Base-by-base conservation (phyloP, 192 early-diverging fungal species). In the Backusella mclennaniae region DNA sequence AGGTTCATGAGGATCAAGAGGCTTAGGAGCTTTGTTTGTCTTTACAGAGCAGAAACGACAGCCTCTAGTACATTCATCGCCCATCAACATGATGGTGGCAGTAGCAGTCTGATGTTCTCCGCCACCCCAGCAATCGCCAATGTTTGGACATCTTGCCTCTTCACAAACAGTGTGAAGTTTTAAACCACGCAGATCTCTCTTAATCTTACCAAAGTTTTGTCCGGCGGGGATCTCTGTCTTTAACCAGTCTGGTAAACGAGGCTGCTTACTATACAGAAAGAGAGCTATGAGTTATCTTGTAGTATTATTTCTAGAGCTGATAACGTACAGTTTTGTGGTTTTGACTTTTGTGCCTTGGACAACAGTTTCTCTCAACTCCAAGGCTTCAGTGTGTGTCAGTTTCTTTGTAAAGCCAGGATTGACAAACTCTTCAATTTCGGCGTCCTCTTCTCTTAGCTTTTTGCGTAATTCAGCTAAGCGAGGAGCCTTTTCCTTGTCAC, bases 31-130 rank as follows among this genome's bases (percentile, higher is more conserved):
- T 75, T 91, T 89, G 84, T 90, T 97, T 53, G 97, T 99, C 85
- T 99, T 99, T 39, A 99, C 97, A 17, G 96, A 95, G 77, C 97
- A 99, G 88, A 99, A 99, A 53, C 97, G 87, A 84, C 97, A 99
- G 0, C 96, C 97, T 71, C 97, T 90, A 6, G 97, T 99, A 84
- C 97, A 99, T 81, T 96, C 95, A 79, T 97, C 96, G 70, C 97
- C 97, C 96, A 99, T 97, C 78, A 99, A 88, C 95, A 97, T 99
- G 73, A 99, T 97, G 8, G 97, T 99, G 0, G 97, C 97, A 3
- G 97, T 99, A 3, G 97, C 96, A 23, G 96, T 98, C 49, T 93
- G 89, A 80, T 95, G 91, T 82, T 97, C 95, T 73, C 96, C 96
- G 7, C 81, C 97, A 74, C 96, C 96, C 97, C 97, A 99, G 87